Evolutionary conservation across 2,329 filamentous ascomycete species (phyloP), one percentile per base, ranked within the genome.

Genomic region (Aspergillus unguis): DNA sequence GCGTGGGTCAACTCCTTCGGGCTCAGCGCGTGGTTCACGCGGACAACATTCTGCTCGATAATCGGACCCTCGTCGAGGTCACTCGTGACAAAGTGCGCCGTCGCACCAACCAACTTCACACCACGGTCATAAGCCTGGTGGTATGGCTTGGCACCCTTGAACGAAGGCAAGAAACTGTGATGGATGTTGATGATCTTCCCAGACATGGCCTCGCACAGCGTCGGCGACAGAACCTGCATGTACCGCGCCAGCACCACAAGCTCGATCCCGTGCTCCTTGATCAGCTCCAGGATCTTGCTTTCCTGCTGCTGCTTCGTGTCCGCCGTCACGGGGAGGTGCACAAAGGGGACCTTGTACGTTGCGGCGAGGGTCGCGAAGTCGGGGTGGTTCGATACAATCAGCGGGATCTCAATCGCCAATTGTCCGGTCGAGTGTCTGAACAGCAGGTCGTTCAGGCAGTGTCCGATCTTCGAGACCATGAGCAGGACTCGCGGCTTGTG

Each of bases 121-220:
- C 89, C 89, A 28, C 88, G 83, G 58, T 92, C 88, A 67, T 88
- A 92, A 6, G 89, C 89, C 77, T 94, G 89, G 72, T 92, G 89
- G 73, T 94, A 94, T 3, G 89, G 89, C 74, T 90, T 90, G 29
- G 89, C 89, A 56, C 89, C 89, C 80, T 94, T 94, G 82, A 94
- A 94, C 7, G 82, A 86, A 0, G 89, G 89, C 79, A 94, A 71
- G 82, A 94, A 94, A 61, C 83, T 87, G 76, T 94, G 89, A 75
- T 94, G 89, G 72, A 94, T 92, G 76, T 94, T 94, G 85, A 94
- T 92, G 75, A 94, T 94, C 69, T 84, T 85, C 53, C 89, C 89
- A 46, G 84, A 87, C 88, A 94, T 92, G 63, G 83, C 87, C 53
- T 80, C 75, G 75, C 89, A 94, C 37, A 94, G 77, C 6, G 74